Conservation (phyloP, 495 filamentous ascomycete species). For the Neurospora cerealis region DNA sequence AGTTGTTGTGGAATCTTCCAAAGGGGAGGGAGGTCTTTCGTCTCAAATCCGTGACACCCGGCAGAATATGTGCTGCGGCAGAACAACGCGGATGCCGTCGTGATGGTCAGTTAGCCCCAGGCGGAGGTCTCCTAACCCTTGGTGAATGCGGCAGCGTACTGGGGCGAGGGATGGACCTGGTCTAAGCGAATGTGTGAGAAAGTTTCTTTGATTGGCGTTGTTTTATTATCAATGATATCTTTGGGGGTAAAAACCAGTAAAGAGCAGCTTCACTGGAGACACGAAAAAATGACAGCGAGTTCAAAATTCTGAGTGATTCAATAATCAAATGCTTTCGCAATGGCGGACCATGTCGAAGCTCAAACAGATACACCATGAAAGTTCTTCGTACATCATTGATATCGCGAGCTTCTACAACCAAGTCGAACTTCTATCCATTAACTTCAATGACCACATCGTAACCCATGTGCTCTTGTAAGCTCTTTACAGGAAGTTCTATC, state of each 20-base stretch:
- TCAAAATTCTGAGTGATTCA: neutral
- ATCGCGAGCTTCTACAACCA: neutral
- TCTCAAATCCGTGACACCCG: neutral
- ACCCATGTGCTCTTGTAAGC: neutral
- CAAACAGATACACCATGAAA: neutral
- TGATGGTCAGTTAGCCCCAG: neutral
- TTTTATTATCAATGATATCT: neutral
- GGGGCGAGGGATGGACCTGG: no score
- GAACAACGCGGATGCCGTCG: neutral
- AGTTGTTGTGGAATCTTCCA: neutral
- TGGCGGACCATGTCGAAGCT: neutral
- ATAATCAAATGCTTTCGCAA: neutral
- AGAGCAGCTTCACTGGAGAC: neutral
- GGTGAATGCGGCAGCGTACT: neutral
- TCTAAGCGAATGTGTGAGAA: neutral
- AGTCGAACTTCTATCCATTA: neutral
- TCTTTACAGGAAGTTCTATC: neutral
- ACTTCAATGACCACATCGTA: neutral
- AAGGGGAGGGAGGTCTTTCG: neutral
- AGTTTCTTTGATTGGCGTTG: neutral
- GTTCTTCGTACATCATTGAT: neutral
- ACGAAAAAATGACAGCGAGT: neutral
- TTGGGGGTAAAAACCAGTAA: neutral
- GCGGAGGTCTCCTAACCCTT: neutral
- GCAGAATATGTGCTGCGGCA: neutral